Base-by-base conservation (phyloP, 208 protist genomes). In the Angomonas desouzai region DNA sequence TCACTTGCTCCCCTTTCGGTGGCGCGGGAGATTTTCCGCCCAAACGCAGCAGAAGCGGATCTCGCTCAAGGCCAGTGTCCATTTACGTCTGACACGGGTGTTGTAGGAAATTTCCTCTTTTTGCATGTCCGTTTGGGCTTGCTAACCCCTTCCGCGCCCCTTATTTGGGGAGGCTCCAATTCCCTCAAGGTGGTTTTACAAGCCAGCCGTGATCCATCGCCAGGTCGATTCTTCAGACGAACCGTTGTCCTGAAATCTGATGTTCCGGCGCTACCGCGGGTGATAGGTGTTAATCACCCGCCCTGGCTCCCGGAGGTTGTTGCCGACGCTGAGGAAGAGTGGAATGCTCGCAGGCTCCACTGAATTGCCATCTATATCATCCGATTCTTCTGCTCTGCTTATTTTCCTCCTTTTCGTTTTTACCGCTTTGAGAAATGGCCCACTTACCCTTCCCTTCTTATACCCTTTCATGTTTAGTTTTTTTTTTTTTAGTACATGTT, bases 91-190 rank as follows among this genome's bases (percentile, higher is more conserved):
- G 13, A 13, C 36, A 40, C 36, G 3, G 20, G 6, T 16, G 36
- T 48, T 6, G 18, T 9, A 55, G 16, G 18, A 45, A 28, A 29
- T 48, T 33, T 62, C 11, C 68, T 91, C 48, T 94, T 86, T 63
- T 71, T 94, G 20, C 82, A 90, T 70, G 70, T 83, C 27, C 76
- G 85, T 20, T 65, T 87, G 7, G 78, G 83, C 1, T 63, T 94
- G 29, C 77, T 94, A 32, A 94, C 88, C n/a, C 70, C 84, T 20
- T 84, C 83, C 23, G 63, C 78, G 18, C 88, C 88, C 16, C 70
- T 59, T 25, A 73, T 83, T 13, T 94, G 91, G 68, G 88, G 88
- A 27, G 88, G 88, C 0, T 68, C 77, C 55, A 74, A 85, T 38
- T 73, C 70, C 48, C 70, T 88, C 32, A 73, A 88, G 66, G 79